phyloP scores from a whole-genome alignment of 768 basidiomycete species.

The Guyanaporus albipodus region DNA sequence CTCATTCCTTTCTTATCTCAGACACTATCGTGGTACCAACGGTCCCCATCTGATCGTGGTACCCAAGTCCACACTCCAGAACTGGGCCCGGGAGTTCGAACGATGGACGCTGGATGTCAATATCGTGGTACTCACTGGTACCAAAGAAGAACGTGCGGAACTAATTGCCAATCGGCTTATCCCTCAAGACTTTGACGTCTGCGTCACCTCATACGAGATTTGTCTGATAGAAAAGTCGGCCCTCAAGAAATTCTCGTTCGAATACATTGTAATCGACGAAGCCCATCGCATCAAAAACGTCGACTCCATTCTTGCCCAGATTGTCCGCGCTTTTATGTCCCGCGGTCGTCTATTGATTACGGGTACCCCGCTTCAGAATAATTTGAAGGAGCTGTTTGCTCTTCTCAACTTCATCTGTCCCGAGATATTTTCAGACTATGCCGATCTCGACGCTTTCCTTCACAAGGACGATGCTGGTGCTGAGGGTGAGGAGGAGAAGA shows the following conservation, averaged over 20 bases:
- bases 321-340: conserved; percentile 86
- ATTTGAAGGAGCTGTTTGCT: conserved; percentile 91
- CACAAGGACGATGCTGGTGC: conserved; percentile 75
- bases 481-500: conserved; percentile 75
- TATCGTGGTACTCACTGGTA: conserved; percentile 76
- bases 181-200: conserved; percentile 86
- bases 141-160: conserved; percentile 84
- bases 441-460: conserved; percentile 90
- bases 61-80: conserved; percentile 97
- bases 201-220: conserved; percentile 96
- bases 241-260: conserved; percentile 92
- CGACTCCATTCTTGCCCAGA: conserved; percentile 91
- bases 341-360: conserved; percentile 92
- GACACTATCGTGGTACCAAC: conserved; percentile 65
- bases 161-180: conserved; percentile 77
- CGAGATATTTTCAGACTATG: conserved; percentile 89
- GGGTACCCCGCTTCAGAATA: conserved; percentile 96
- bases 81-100: conserved; percentile 92
- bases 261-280: conserved; percentile 98
- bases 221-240: conserved; percentile 93
- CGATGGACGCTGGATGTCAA: conserved; percentile 90
- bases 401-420: conserved; percentile 94
- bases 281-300: conserved; percentile 99
- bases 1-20: conserved; percentile 93
- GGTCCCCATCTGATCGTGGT: conserved; percentile 96